A percentile compares a stretch with the other conserved stretches of the same genome.
phyloP scores from a whole-genome alignment of 2,329 filamentous ascomycete genomes.

The Ophiocordyceps unilateralis region DNA sequence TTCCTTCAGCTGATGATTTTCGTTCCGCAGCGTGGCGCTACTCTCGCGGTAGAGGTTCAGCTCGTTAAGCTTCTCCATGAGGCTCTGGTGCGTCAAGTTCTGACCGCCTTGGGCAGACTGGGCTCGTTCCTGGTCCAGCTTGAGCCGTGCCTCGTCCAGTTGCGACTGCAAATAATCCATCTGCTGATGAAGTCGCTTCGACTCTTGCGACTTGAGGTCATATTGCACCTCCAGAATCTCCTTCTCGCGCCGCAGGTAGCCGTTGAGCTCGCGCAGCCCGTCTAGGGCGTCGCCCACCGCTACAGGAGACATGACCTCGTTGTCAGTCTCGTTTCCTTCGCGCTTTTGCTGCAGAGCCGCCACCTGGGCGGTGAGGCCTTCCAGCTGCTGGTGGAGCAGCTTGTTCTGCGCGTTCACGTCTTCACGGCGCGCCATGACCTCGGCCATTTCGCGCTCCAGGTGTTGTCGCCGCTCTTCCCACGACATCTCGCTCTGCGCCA shows the following conservation, averaged over 20 bases:
- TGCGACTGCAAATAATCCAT: constrained; percentile 74
- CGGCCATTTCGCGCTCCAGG: constrained; percentile 68
- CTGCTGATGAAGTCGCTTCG: constrained; percentile 77
- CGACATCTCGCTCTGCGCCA: constrained; percentile 68
- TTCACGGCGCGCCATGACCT: constrained; percentile 62
- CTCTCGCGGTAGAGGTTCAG: constrained; percentile 93
- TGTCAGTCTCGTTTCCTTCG: constrained; percentile 28
- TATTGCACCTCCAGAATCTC: constrained; percentile 96
- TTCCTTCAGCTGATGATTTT: constrained; percentile 62
- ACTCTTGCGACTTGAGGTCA: constrained; percentile 74
- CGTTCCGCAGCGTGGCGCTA: constrained; percentile 75
- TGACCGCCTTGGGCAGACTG: constrained; percentile 57
- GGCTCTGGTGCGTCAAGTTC: constrained; percentile 65
- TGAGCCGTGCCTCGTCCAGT: constrained; percentile 74
- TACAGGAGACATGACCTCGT: constrained; percentile 35
- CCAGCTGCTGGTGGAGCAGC: constrained; percentile 75
- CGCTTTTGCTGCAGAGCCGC: constrained; percentile 63
- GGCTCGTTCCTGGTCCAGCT: constrained; percentile 77
- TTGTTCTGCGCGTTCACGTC: constrained; percentile 83
- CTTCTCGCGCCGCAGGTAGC: constrained; percentile 84
- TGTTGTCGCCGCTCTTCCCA: constrained; percentile 71
- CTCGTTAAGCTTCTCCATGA: constrained; percentile 90
- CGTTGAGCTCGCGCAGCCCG: constrained; percentile 77
- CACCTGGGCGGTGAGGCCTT: constrained; percentile 67
- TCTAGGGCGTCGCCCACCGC: constrained; percentile 45